Base-by-base conservation (phyloP, 257 asterid genomes). In the Ligustrum vulgare region DNA sequence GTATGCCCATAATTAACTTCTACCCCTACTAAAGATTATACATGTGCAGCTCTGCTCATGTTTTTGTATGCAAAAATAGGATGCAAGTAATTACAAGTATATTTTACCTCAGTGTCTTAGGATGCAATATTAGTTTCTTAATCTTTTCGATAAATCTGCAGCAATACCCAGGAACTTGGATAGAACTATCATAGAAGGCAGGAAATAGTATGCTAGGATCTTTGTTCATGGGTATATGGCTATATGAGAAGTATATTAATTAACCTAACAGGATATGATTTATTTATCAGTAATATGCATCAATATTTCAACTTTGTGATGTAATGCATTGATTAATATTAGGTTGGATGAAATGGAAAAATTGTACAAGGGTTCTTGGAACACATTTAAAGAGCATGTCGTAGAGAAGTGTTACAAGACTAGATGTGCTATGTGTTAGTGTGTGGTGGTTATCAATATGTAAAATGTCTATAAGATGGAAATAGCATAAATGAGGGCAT, bases 1-100 rank as follows among this genome's bases (percentile, higher is more conserved):
- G 99, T 89, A 68, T 65, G 75, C 63, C 41, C 60, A 4, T 31
- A 22, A n/a, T 60, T 66, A 15, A 2, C 25, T 71, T 73, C 76
- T 37, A 31, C 2, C 2, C 63, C 39, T 33, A 13, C 36, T 68
- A 80, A 20, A 76, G 31, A 60, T 47, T 43, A 32, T 20, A 69
- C 22, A 39, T 11, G 3, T n/a, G 22, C n/a, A n/a, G n/a, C n/a
- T n/a, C n/a, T n/a, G n/a, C 32, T 65, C 64, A 20, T 56, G 64
- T 56, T 56, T 22, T 56, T 56, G 28, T 10, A 20, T 20, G 31
- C 63, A 16, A 54, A 54, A 5, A 16, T n/a, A 5, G 2, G 63
- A n/a, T 54, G 28, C 63, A 54, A 18, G 25, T 54, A 54, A n/a
- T 54, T 54, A n/a, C 23, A n/a, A n/a, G 63, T 54, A 54, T 5